Base-by-base conservation (phyloP, 169 alveolate genomes). In the Toxoplasma gondii region DNA sequence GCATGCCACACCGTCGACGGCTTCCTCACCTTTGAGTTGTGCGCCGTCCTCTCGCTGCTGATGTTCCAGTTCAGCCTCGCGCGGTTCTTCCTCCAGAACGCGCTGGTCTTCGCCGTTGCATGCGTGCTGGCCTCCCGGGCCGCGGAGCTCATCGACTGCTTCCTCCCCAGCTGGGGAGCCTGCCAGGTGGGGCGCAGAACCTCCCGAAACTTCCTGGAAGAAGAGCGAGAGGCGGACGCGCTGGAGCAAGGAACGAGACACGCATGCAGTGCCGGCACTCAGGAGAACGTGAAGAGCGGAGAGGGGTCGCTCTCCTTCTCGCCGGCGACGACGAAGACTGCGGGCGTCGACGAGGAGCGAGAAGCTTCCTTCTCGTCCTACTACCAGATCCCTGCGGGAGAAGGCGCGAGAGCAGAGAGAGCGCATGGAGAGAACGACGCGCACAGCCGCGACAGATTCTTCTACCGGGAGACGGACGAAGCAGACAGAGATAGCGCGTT, bases 21-120 rank as follows among this genome's bases (percentile, higher is more conserved):
- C 39, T 36, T 74, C 39, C 19, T 74, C 44, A 74, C 84, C 44
- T 74, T 74, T n/a, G 39, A 34, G 84, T 44, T 74, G 45, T 74
- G 84, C 84, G 39, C 84, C 39, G 45, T 74, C 45, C 84, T 74
- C 44, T 22, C 84, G 39, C 84, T 74, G 45, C 44, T 74, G 43
- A 1, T 74, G 38, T 74, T 74, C 49, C 84, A 74, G 27, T 74
- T 74, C n/a, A 12, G 27, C 44, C 44, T 74, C 44, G 39, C 84
- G 84, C 84, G 39, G 12, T 74, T 74, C 84, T 74, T 74, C 44
- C n/a, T 22, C 44, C 49, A 34, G 39, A 74, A 74, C 84, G 84
- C 84, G 39, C 17, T 74, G 9, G 17, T 74, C 84, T 74, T 74
- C 44, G 22, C 84, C 44, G 43, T n/a, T 17, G 84, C 84, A n/a